phyloP scores from a whole-genome alignment of 2,329 filamentous ascomycete genomes.

The Fusarium torreyae region DNA sequence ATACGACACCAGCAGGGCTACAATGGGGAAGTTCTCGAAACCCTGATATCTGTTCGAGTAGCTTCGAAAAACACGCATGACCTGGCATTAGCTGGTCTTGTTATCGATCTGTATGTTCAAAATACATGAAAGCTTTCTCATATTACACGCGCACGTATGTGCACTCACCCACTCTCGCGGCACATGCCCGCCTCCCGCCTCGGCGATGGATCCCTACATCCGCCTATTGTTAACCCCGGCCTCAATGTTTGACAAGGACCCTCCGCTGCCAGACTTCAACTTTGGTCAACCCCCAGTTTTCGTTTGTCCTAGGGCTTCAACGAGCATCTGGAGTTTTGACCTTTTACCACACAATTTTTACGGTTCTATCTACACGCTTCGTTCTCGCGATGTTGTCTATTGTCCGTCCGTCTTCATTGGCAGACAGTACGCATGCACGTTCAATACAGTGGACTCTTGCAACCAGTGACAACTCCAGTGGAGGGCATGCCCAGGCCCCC shows the following conservation, averaged over 20 bases:
- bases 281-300: conserved; percentile 27
- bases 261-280: conserved; percentile 33
- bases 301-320: conserved; percentile 4
- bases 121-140: background rate
- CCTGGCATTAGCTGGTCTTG: conserved; percentile 1
- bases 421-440: background rate
- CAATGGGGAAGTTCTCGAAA: conserved; percentile 9
- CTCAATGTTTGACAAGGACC: conserved; percentile 31
- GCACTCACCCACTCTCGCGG: conserved; percentile 22
- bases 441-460: conserved; percentile 1
- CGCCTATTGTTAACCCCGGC: conserved; percentile 29
- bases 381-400: background rate
- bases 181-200: conserved; percentile 31
- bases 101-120: conserved; percentile 17
- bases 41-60: background rate
- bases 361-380: background rate
- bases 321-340: background rate
- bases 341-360: background rate
- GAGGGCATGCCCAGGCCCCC: conserved; percentile 12
- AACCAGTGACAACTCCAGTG: conserved; percentile 9
- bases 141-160: conserved; percentile 5
- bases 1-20: conserved; percentile 13
- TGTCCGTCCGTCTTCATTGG: background rate
- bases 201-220: conserved; percentile 39
- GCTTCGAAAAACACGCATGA: conserved; percentile 6